Conservation (phyloP, 2,329 filamentous ascomycete species). For the Botrytis medusae region DNA sequence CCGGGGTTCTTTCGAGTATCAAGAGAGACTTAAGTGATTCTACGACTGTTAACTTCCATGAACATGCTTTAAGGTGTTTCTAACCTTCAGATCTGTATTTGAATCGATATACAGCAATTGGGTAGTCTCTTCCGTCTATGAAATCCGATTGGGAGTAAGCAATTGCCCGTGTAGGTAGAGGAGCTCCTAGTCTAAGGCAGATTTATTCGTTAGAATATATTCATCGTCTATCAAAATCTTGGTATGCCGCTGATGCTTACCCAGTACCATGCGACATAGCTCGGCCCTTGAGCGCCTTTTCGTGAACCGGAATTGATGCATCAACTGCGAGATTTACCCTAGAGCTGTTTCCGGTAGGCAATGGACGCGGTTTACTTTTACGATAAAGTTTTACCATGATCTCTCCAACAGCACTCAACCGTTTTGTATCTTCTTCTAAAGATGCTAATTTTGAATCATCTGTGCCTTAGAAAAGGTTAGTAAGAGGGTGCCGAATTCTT, state of each 20-base stretch:
- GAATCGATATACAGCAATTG: conserved; percentile 7
- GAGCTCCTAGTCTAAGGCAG: background rate
- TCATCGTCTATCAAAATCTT: background rate
- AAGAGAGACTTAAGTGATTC: conserved; percentile 14
- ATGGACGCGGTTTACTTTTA: background rate
- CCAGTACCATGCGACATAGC: background rate
- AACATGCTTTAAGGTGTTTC: background rate
- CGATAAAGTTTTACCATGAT: background rate
- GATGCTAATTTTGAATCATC: background rate
- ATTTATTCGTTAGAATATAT: background rate
- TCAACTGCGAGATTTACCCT: background rate
- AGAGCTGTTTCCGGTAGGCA: too few relatives aligned
- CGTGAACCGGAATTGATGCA: background rate
- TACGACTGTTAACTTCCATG: background rate
- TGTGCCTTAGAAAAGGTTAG: background rate
- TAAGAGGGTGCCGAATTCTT: background rate
- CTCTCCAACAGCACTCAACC: background rate
- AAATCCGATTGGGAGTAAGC: fast-evolving
- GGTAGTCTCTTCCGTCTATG: background rate
- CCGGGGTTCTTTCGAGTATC: conserved; percentile 6
- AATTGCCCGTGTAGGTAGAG: fast-evolving
- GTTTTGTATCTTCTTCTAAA: background rate
- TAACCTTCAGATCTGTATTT: conserved; percentile 15
- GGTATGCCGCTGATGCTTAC: too few relatives aligned
- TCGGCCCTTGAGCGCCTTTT: conserved; percentile 7